phyloP scores from a whole-genome alignment of 257 asterid species.

The Solanum ossicruentum region DNA sequence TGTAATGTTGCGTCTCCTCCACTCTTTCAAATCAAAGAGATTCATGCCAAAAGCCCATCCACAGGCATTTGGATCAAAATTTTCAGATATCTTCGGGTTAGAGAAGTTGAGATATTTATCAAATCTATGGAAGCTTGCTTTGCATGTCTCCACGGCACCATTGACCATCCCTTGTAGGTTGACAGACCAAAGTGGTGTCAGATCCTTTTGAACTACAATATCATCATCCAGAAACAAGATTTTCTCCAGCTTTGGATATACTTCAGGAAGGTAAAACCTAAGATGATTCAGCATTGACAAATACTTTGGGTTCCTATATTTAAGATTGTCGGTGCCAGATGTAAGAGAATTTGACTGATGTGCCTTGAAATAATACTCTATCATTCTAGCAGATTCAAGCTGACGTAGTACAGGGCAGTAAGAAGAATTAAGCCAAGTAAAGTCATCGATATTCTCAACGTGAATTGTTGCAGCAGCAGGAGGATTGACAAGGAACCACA shows the following conservation, averaged over 20 bases:
- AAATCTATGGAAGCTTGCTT: slow-evolving; percentile 92
- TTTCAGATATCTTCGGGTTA: slow-evolving; percentile 67
- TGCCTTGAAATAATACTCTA: slow-evolving; percentile 90
- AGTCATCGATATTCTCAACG: slow-evolving; percentile 78
- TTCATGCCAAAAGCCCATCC: slow-evolving; percentile 99
- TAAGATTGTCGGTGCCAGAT: slow-evolving; percentile 72
- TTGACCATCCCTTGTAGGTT: slow-evolving; percentile 82
- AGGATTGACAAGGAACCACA: slow-evolving; percentile 88
- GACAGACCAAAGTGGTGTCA: slow-evolving; percentile 81
- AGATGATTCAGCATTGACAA: slow-evolving; percentile 95
- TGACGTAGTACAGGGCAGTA: slow-evolving; percentile 93
- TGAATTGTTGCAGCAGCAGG: slow-evolving; percentile 64
- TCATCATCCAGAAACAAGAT: slow-evolving; percentile 86
- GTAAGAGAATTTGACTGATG: slow-evolving; percentile 67
- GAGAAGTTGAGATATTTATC: slow-evolving; percentile 89
- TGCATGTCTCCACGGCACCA: slow-evolving; percentile 96
- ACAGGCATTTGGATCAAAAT: slow-evolving; percentile 80
- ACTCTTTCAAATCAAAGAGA: slow-evolving; percentile 72
- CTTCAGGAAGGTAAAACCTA: slow-evolving; percentile 90
- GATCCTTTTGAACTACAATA: slow-evolving; percentile 89
- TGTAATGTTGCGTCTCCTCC: slow-evolving; percentile 81
- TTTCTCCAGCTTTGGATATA: slow-evolving; percentile 78
- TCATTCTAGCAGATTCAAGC: slow-evolving; percentile 89
- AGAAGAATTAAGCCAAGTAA: slow-evolving; percentile 87
- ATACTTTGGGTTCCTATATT: slow-evolving; percentile 88